phyloP scores from a whole-genome alignment of 306 rosid genomes.

The Vicia villosa region DNA sequence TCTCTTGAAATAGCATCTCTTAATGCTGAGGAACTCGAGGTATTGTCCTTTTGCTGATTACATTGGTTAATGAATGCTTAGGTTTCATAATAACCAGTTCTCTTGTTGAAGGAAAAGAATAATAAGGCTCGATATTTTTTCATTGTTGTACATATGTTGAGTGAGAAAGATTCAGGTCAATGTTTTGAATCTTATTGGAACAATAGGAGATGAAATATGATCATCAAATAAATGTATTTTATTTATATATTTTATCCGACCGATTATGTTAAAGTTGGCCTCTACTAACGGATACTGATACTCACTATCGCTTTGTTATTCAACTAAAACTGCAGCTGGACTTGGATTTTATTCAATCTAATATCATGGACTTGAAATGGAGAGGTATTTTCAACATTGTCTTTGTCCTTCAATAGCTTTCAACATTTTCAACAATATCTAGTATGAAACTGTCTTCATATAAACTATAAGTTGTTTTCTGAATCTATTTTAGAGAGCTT shows the following conservation, averaged over 20 bases:
- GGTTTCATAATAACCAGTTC: constrained; percentile 12
- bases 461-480: not conserved
- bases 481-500: not conserved
- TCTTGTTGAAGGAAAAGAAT: constrained; percentile 1
- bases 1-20: constrained; percentile 76
- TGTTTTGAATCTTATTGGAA: constrained; percentile 20
- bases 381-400: constrained; percentile 56
- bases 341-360: constrained; percentile 71
- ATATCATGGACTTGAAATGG: constrained; percentile 61
- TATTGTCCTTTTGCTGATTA: constrained; percentile 34
- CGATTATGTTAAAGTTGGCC: constrained; percentile 29
- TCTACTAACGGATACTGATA: constrained; percentile 24
- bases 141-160: constrained; percentile 11
- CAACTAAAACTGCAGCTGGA: constrained; percentile 66
- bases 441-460: not conserved
- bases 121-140: constrained; percentile 27
- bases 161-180: constrained; percentile 5
- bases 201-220: constrained; percentile 7
- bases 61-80: constrained; percentile 23
- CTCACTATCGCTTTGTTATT: constrained; percentile 36
- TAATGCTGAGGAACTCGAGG: constrained; percentile 93
- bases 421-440: too few relatives aligned
- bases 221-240: constrained; percentile 3
- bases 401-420: constrained; percentile 9
- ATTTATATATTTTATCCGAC: not conserved